A percentile compares a stretch with the other conserved stretches of the same genome.
phyloP scores from a whole-genome alignment of 2,329 filamentous ascomycete species.

The Raffaelea deltoideospora region DNA sequence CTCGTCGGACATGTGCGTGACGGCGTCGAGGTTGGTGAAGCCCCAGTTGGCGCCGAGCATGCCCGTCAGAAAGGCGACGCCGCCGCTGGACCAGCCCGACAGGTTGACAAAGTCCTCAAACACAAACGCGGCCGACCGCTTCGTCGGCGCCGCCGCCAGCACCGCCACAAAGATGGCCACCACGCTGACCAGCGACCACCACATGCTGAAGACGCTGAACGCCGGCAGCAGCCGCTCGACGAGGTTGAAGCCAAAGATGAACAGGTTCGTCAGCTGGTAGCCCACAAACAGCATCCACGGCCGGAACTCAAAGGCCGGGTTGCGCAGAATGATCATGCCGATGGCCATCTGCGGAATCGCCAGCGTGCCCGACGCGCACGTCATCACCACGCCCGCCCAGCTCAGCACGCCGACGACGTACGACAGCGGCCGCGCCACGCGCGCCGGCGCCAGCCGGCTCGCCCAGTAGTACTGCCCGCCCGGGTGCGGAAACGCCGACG shows the following conservation, averaged over 20 bases:
- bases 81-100: neutral
- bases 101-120: neutral
- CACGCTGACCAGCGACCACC: neutral
- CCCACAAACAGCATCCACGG: neutral
- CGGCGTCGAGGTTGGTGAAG: slow-evolving; percentile 11
- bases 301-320: neutral
- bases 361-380: neutral
- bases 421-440: neutral
- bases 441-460: neutral
- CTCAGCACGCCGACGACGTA: neutral
- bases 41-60: neutral
- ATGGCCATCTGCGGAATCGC: neutral
- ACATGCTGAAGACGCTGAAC: neutral
- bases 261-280: neutral
- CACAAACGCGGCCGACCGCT: neutral
- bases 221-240: neutral
- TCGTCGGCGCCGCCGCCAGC: neutral
- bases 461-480: slow-evolving; percentile 1
- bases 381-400: neutral
- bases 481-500: neutral
- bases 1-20: slow-evolving; percentile 23
- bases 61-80: neutral
- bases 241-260: neutral
- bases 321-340: neutral
- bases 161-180: neutral